A percentile compares a stretch with the other conserved stretches of the same genome.
phyloP scores from a whole-genome alignment of 306 rosid species.

The Casuarina glauca region DNA sequence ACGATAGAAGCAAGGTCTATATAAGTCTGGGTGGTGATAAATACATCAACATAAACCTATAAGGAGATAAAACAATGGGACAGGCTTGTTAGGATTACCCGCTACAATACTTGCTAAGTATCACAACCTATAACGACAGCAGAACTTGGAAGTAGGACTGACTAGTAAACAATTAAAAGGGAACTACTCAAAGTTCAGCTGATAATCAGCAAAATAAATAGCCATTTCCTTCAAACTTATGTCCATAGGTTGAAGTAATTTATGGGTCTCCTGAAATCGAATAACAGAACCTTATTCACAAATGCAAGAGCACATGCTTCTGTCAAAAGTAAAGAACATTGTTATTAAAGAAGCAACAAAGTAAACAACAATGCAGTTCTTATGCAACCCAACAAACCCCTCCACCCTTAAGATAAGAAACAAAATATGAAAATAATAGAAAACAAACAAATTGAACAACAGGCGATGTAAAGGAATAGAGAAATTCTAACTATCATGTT shows the following conservation, averaged over 20 bases:
- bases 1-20: conserved; percentile 89
- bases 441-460: too few relatives aligned
- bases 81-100: too few relatives aligned
- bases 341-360: too few relatives aligned
- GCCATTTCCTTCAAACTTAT: conserved; percentile 84
- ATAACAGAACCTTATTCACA: conserved; percentile 18
- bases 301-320: conserved; percentile 1
- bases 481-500: too few relatives aligned
- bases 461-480: too few relatives aligned
- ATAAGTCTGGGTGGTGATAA: conserved; percentile 84
- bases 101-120: too few relatives aligned
- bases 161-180: conserved; percentile 16
- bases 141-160: too few relatives aligned
- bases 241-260: conserved; percentile 91
- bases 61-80: conserved; percentile 33
- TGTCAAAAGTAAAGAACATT: not conserved
- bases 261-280: conserved; percentile 85
- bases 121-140: too few relatives aligned
- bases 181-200: conserved; percentile 50
- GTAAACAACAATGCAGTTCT: too few relatives aligned
- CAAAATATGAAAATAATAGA: too few relatives aligned
- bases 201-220: conserved; percentile 89
- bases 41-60: conserved; percentile 91
- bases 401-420: too few relatives aligned
- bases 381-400: too few relatives aligned